Base-by-base conservation (phyloP, 2,329 filamentous ascomycete genomes). In the Daldinia sp. region DNA sequence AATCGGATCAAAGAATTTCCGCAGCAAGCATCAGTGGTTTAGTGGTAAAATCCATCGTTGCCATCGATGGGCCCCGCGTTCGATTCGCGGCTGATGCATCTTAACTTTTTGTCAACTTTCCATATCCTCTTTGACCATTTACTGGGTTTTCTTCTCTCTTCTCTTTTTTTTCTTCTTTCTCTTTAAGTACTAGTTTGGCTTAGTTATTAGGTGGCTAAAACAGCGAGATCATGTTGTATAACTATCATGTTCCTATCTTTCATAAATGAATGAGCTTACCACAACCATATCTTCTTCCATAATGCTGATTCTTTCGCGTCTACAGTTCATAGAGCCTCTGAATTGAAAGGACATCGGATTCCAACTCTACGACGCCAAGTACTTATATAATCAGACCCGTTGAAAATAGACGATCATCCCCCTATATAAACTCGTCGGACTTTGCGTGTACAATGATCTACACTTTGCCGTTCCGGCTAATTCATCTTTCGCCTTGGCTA, bases 11-110 rank as follows among this genome's bases (percentile, higher is more conserved):
- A 51, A 51, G 26, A 51, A 51, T 10, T 3, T 33, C 46, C 46
- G 46, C 6, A 6, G 18, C 26, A 35, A 35, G 77, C 77, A 78
- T 76, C 76, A 81, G 81, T 84, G 82, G 82, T 83, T 83, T 83
- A 84, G 81, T 83, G 82, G 82, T 84, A 84, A 82, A 83, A 84
- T 84, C 81, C 81, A 82, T 84, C 82, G 82, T 84, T 84, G 82
- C 82, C 82, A 84, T 84, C 81, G 82, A 84, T 82, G 81, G 81
- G 82, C 81, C 80, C 81, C 81, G 80, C 74, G 81, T 82, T 82
- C 80, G 80, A 82, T 82, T 82, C 81, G 74, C 79, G 80, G 80
- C 77, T 79, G 73, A 77, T 80, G 78, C 79, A 80, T 69, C 61
- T 65, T 18, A 2, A 5, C 26, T 51, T 51, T 51, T 51, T 30